phyloP scores from a whole-genome alignment of 495 filamentous ascomycete genomes.

The Xylaria cubensis region DNA sequence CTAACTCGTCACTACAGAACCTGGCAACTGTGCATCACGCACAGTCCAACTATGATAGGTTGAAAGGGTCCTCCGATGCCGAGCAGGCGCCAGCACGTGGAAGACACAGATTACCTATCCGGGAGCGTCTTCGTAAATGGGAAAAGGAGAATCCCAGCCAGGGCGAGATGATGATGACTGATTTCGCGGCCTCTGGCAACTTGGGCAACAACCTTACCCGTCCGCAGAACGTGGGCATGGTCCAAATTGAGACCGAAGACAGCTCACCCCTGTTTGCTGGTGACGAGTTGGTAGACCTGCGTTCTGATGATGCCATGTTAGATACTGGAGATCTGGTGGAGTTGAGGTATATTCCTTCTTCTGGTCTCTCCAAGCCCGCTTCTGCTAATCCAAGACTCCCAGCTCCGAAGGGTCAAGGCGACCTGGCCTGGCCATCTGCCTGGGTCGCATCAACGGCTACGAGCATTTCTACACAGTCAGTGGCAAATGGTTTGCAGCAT shows the following conservation, averaged over 20 bases:
- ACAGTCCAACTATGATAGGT: background rate
- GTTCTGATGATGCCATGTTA: conserved; percentile 48
- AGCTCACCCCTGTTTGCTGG: conserved; percentile 43
- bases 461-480: conserved; percentile 75
- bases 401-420: conserved; percentile 49
- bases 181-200: conserved; percentile 43
- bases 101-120: conserved; percentile 38
- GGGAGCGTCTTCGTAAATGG: conserved; percentile 63
- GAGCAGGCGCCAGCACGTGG: background rate
- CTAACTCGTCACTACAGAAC: conserved; percentile 28
- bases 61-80: background rate
- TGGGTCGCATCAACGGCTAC: conserved; percentile 66
- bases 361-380: background rate
- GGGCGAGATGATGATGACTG: conserved; percentile 40
- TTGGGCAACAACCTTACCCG: conserved; percentile 39
- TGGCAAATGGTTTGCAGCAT: conserved; percentile 74
- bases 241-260: conserved; percentile 49
- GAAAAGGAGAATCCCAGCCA: conserved; percentile 52
- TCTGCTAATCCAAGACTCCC: conserved; percentile 24
- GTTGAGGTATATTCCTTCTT: conserved; percentile 52
- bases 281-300: conserved; percentile 49
- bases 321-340: conserved; percentile 78
- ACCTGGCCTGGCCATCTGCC: conserved; percentile 68
- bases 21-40: conserved; percentile 35
- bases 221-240: conserved; percentile 38